phyloP scores from a whole-genome alignment of 2,329 filamentous ascomycete species.

The Fusarium stilboides region DNA sequence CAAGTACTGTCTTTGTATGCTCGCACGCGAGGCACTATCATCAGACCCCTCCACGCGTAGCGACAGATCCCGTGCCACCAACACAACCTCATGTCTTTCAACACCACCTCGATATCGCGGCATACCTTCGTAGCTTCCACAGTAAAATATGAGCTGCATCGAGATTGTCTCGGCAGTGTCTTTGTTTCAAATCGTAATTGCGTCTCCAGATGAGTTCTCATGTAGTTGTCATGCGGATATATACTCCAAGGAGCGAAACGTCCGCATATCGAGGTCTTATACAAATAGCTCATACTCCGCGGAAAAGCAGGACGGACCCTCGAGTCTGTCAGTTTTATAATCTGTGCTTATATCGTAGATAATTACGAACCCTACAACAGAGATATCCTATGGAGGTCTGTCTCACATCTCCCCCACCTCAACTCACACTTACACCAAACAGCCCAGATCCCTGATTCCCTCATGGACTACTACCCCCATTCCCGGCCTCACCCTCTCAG shows the following conservation, averaged over 20 bases:
- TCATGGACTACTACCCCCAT: slow-evolving; percentile 64
- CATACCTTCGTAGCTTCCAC: accelerated
- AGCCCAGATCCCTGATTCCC: slow-evolving; percentile 53
- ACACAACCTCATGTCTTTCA: slow-evolving; percentile 22
- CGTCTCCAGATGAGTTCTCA: slow-evolving; percentile 19
- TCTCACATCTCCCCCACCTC: background rate
- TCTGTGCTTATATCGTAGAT: background rate
- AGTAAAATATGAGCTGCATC: no score
- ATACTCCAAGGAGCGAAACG: background rate
- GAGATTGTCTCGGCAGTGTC: background rate
- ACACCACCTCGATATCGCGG: background rate
- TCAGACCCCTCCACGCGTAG: slow-evolving; percentile 21
- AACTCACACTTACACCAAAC: slow-evolving; percentile 14
- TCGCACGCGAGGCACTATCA: slow-evolving; percentile 28
- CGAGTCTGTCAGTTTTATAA: background rate
- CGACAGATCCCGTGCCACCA: slow-evolving; percentile 36
- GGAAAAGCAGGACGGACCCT: background rate
- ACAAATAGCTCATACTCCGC: background rate
- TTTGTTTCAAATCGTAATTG: slow-evolving; percentile 6
- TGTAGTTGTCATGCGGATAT: slow-evolving; percentile 25
- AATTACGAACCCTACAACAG: background rate
- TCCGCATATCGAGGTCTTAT: background rate
- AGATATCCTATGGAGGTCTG: slow-evolving; percentile 29
- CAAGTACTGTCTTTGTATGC: background rate
- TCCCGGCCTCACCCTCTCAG: slow-evolving; percentile 62